A percentile compares a stretch with the other conserved stretches of the same genome.
Conservation (phyloP, 2,329 filamentous ascomycete genomes). For the Ophiostoma quercus region DNA sequence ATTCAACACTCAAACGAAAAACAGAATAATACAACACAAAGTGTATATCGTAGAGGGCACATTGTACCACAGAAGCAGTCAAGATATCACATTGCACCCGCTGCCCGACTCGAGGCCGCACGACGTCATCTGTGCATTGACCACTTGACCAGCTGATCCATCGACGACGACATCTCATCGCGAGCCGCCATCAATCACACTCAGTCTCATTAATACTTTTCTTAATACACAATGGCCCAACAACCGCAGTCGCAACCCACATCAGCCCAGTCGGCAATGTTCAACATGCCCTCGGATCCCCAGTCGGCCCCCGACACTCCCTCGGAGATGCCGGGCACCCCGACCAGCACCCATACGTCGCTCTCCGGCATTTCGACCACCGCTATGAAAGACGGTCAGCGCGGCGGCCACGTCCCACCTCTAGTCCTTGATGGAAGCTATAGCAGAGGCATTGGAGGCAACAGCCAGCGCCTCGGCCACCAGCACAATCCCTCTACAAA, state of each 20-base stretch:
- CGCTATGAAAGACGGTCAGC: constrained; percentile 93
- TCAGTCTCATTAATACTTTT: neutral
- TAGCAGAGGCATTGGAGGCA: constrained; percentile 38
- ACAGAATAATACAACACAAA: neutral
- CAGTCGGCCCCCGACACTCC: constrained; percentile 77
- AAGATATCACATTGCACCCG: neutral
- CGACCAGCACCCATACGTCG: constrained; percentile 86
- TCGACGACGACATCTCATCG: neutral
- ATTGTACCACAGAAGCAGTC: neutral
- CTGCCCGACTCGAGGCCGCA: neutral
- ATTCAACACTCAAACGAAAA: neutral
- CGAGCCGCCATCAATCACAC: neutral
- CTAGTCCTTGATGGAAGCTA: constrained; percentile 13
- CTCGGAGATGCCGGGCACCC: constrained; percentile 89
- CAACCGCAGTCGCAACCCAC: neutral
- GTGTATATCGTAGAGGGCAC: neutral
- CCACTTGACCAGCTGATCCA: neutral
- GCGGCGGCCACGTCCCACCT: constrained; percentile 52
- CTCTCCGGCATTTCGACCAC: constrained; percentile 88
- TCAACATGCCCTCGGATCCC: constrained; percentile 3
- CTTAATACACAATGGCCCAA: neutral
- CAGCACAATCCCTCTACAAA: constrained; percentile 58
- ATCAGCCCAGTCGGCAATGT: neutral
- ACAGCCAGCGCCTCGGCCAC: constrained; percentile 47
- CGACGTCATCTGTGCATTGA: constrained; percentile 8